Evolutionary conservation across 352 stramenopile genomes (phyloP).

Genomic region (Globisporangium megalacanthum): DNA sequence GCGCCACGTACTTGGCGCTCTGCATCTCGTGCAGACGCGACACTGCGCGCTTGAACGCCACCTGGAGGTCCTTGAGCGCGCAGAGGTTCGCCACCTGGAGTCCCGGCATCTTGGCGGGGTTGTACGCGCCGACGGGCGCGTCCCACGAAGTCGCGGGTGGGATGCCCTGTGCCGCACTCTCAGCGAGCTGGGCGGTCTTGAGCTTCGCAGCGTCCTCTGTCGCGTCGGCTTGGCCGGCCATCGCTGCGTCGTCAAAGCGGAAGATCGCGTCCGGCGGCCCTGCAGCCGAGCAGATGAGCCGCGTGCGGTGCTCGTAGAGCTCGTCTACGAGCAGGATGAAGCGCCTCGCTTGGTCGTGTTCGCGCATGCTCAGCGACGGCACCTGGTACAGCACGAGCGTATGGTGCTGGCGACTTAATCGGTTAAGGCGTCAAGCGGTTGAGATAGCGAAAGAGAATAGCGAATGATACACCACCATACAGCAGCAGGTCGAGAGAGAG

Average conservation of each 20-base stretch:
- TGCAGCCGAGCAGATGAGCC: conserved; percentile 50
- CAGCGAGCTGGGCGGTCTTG: conserved; percentile 25
- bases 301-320: conserved; percentile 90
- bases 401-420: conserved; percentile 15
- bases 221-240: conserved; percentile 13
- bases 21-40: conserved; percentile 88
- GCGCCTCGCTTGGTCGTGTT: conserved; percentile 90
- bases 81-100: conserved; percentile 60
- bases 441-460: no score
- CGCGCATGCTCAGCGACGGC: conserved; percentile 74
- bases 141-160: conserved; percentile 68
- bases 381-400: conserved; percentile 90
- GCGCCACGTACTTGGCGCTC: conserved; percentile 52
- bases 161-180: conserved; percentile 33
- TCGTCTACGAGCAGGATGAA: conserved; percentile 98
- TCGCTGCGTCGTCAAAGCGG: conserved; percentile 50
- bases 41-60: conserved; percentile 73
- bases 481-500: conserved; percentile 1
- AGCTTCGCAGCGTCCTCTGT: conserved; percentile 29
- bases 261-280: conserved; percentile 50
- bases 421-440: no score
- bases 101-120: conserved; percentile 48
- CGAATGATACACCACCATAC: no score
- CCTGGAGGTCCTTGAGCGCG: conserved; percentile 62
- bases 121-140: conserved; percentile 44